phyloP scores from a whole-genome alignment of 495 filamentous ascomycete genomes.

The Penicillium alfredii region DNA sequence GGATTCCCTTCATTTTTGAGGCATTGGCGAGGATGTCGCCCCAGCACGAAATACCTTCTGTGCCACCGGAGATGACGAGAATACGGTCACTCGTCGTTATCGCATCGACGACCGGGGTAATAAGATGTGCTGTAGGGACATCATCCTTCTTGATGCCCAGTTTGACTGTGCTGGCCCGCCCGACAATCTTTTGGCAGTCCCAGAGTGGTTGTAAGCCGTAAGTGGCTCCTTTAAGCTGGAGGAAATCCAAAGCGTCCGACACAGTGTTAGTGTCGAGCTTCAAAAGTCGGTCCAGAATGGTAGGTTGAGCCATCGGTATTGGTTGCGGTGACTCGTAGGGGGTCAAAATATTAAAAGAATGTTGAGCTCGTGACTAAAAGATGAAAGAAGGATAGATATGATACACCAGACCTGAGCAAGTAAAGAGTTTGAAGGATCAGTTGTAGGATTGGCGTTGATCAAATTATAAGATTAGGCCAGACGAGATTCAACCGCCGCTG shows the following conservation, averaged over 20 bases:
- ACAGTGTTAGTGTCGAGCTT: conserved; percentile 8
- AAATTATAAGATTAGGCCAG: too few species aligned
- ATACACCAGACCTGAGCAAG: too few species aligned
- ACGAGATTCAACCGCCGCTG: too few species aligned
- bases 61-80: conserved; percentile 19
- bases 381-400: too few species aligned
- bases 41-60: conserved; percentile 17
- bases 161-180: conserved; percentile 17
- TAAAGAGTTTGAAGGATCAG: too few species aligned
- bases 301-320: neutral
- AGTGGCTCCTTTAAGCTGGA: conserved; percentile 17
- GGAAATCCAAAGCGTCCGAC: conserved; percentile 20
- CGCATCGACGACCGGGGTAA: conserved; percentile 16
- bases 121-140: conserved; percentile 8
- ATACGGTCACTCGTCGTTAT: conserved; percentile 15
- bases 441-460: too few species aligned
- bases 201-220: conserved; percentile 18
- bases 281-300: neutral
- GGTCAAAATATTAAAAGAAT: too few species aligned
- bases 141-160: conserved; percentile 10
- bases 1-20: conserved; percentile 12
- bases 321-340: too few species aligned
- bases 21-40: conserved; percentile 21
- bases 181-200: conserved; percentile 20
- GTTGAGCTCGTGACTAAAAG: too few species aligned